Evolutionary conservation across 306 rosid genomes (phyloP).

Genomic region (Carpinus fangiana): DNA sequence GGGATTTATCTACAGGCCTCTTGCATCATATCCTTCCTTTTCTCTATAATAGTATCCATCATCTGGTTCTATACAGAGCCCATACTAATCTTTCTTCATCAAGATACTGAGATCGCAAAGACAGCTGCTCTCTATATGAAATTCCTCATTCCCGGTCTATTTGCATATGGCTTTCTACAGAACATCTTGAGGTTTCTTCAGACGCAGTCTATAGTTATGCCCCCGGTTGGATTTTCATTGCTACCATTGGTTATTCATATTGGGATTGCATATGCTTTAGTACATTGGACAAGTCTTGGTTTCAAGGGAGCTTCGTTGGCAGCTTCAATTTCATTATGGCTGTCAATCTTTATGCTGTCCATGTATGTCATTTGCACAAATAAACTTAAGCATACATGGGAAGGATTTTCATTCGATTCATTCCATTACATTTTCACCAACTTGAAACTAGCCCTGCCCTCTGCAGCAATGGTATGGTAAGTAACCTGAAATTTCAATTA

Average conservation of each 20-base stretch:
- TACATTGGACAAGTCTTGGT: slow-evolving; percentile 44
- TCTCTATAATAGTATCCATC: slow-evolving; percentile 53
- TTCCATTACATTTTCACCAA: slow-evolving; percentile 36
- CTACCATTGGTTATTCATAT: slow-evolving; percentile 47
- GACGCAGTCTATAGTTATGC: slow-evolving; percentile 65
- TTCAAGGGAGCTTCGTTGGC: slow-evolving; percentile 70
- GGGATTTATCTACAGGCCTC: slow-evolving; percentile 85
- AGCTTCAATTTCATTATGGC: slow-evolving; percentile 61
- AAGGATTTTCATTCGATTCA: slow-evolving; percentile 61
- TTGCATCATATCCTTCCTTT: slow-evolving; percentile 57
- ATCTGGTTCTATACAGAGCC: slow-evolving; percentile 64
- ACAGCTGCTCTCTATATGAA: slow-evolving; percentile 59
- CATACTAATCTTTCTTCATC: slow-evolving; percentile 58
- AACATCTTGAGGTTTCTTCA: slow-evolving; percentile 72
- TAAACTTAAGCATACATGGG: slow-evolving; percentile 64
- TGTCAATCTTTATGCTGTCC: slow-evolving; percentile 44
- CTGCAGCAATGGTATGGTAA: slow-evolving; percentile 82
- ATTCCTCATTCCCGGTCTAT: slow-evolving; percentile 62
- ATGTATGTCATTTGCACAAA: slow-evolving; percentile 38
- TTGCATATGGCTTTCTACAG: slow-evolving; percentile 68
- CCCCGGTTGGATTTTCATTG: slow-evolving; percentile 50
- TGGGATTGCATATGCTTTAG: slow-evolving; percentile 56
- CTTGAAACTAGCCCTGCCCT: slow-evolving; percentile 72
- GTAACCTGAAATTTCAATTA: slow-evolving; percentile 16
- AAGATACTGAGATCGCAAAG: slow-evolving; percentile 57